phyloP scores from a whole-genome alignment of 257 asterid species.

The Eucommia ulmoides region DNA sequence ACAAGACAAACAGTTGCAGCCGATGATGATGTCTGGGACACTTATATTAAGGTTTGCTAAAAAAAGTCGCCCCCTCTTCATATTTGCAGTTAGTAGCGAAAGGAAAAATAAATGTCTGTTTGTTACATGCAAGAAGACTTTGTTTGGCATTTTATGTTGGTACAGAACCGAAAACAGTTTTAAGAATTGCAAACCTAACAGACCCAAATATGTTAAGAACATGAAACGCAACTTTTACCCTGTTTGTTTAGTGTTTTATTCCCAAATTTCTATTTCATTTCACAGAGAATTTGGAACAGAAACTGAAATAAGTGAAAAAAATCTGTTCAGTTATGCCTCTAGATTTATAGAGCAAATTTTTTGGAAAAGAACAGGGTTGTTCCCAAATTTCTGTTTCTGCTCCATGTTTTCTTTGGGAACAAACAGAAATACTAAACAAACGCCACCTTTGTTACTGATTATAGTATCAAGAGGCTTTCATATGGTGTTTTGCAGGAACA shows the following conservation, averaged over 20 bases:
- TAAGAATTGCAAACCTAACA: neutral
- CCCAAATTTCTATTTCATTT: too few species aligned
- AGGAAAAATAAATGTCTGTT: too few species aligned
- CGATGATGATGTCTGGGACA: conserved; percentile 17
- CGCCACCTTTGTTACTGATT: neutral
- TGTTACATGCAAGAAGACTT: too few species aligned
- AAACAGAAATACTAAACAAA: neutral
- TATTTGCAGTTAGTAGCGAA: too few species aligned
- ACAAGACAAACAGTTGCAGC: conserved; percentile 15
- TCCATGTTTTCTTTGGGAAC: neutral
- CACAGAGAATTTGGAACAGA: too few species aligned
- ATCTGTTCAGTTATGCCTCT: too few species aligned
- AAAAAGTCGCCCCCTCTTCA: neutral
- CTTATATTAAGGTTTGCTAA: conserved; percentile 14
- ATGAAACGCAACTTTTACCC: neutral
- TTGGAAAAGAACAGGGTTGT: too few species aligned
- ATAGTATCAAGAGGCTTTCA: neutral
- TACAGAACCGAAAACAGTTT: neutral
- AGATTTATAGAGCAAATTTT: too few species aligned
- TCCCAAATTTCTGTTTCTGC: neutral
- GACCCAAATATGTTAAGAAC: neutral
- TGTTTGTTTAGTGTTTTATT: too few species aligned
- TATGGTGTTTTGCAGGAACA: conserved; percentile 28
- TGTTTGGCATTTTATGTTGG: too few species aligned
- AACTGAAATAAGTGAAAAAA: too few species aligned